Percentiles rank a stretch among this genome's conserved stretches.
Evolutionary conservation across 768 basidiomycete species (phyloP).

Genomic region (Serendipita vermifera): DNA sequence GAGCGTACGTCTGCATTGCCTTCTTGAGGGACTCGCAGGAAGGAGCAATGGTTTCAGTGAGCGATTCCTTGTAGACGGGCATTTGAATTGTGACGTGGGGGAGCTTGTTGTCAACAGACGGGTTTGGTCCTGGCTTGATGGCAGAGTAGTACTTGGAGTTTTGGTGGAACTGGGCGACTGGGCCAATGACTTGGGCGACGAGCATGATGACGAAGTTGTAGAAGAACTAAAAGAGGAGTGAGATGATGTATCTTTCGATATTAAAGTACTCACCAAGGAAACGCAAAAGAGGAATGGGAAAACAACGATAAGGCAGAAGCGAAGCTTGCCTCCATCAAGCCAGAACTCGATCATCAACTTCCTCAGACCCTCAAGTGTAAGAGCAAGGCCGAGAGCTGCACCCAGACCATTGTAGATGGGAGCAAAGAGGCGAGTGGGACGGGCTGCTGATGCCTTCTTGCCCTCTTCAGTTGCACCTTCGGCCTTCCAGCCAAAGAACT

Average conservation of each 20-base stretch:
- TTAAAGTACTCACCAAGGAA: background rate
- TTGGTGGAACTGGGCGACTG: constrained; percentile 20
- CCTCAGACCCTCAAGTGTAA: background rate
- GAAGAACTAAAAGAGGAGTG: background rate
- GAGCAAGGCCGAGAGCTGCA: background rate
- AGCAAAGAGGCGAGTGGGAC: background rate
- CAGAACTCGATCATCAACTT: constrained; percentile 18
- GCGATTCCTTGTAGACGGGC: constrained; percentile 23
- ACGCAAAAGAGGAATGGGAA: constrained; percentile 20
- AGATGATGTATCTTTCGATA: background rate
- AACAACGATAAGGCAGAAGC: constrained; percentile 21
- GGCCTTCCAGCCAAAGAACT: background rate
- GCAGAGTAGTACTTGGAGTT: constrained; percentile 21
- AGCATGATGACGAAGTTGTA: background rate
- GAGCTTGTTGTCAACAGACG: background rate
- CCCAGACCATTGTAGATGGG: background rate
- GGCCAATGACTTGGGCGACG: constrained; percentile 15
- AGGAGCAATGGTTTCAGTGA: constrained; percentile 11
- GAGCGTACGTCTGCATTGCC: constrained; percentile 28
- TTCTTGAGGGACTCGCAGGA: constrained; percentile 24
- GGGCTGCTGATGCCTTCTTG: background rate
- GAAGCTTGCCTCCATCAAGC: constrained; percentile 19
- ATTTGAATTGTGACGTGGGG: constrained; percentile 16
- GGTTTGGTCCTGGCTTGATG: constrained; percentile 9
- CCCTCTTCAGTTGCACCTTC: background rate